Evolutionary conservation across 2,329 filamentous ascomycete species (phyloP), one percentile per base, ranked within the genome.

Genomic region (Onygena corvina): DNA sequence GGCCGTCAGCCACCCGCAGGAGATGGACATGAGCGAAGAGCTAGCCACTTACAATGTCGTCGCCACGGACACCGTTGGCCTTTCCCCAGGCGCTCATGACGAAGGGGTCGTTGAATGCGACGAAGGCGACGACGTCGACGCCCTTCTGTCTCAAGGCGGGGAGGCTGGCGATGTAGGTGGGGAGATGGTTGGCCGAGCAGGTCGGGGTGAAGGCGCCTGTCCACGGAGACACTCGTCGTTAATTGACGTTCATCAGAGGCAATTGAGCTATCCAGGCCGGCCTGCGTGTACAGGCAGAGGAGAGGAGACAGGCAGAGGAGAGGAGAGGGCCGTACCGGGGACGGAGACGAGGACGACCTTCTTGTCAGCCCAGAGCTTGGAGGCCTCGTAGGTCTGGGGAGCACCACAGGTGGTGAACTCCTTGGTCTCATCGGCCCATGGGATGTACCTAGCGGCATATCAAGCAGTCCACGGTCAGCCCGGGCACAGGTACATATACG

Each of bases 1-100:
- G n/a, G n/a, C 14, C 5, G 14, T 47, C 3, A 47, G 21, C 1
- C 31, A 35, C 11, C n/a, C n/a, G n/a, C n/a, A n/a, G n/a, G n/a
- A n/a, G n/a, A n/a, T n/a, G n/a, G n/a, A n/a, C n/a, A n/a, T n/a
- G n/a, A n/a, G n/a, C n/a, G n/a, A n/a, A n/a, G n/a, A n/a, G n/a
- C n/a, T n/a, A n/a, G n/a, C n/a, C n/a, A n/a, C 74, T 51, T 66
- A 81, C 75, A 59, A 84, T 79, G 60, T 77, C 76, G 58, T 90
- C 82, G 56, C 81, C 79, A 62, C 77, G 81, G 62, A 90, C 74
- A 48, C 76, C 75, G 70, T 93, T 90, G 62, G 87, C 86, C 77
- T 94, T 94, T 70, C 80, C 83, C 86, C 86, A 92, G 49, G 84
- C 86, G 60, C 80, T 82, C 85, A 90, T 90, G 67, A 94, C 87